Conservation (phyloP, 2,329 filamentous ascomycete genomes). For the Teratosphaeria pseudoeucalypti region DNA sequence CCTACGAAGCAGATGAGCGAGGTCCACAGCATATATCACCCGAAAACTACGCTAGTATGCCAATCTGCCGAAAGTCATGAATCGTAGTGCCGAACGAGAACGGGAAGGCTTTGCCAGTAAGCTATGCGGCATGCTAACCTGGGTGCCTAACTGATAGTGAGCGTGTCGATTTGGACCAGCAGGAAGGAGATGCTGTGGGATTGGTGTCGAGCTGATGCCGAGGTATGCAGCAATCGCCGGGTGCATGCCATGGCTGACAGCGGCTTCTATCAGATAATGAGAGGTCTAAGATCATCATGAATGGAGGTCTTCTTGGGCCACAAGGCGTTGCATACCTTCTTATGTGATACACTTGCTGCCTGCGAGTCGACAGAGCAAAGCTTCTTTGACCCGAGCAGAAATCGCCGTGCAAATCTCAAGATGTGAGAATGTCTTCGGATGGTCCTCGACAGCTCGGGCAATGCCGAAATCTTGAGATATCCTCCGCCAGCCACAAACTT, state of each 20-base stretch:
- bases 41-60: background rate
- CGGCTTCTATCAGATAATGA: background rate
- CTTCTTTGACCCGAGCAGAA: no score
- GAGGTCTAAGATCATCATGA: background rate
- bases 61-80: background rate
- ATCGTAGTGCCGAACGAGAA: background rate
- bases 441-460: background rate
- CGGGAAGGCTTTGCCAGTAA: background rate
- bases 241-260: background rate
- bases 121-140: background rate
- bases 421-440: background rate
- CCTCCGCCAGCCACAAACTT: background rate
- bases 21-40: background rate
- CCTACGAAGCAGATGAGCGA: background rate
- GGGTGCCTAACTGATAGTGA: background rate
- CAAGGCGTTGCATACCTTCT: background rate
- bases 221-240: background rate
- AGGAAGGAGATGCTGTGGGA: background rate
- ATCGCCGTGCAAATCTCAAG: no score
- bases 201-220: background rate
- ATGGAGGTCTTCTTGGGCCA: background rate
- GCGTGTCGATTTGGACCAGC: background rate
- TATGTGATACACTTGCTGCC: background rate
- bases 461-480: background rate
- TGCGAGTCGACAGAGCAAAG: no score